Percentiles rank a stretch among this genome's conserved stretches.
Evolutionary conservation across 805 yeast genomes (phyloP).

Genomic region (Pichia deserticola): DNA sequence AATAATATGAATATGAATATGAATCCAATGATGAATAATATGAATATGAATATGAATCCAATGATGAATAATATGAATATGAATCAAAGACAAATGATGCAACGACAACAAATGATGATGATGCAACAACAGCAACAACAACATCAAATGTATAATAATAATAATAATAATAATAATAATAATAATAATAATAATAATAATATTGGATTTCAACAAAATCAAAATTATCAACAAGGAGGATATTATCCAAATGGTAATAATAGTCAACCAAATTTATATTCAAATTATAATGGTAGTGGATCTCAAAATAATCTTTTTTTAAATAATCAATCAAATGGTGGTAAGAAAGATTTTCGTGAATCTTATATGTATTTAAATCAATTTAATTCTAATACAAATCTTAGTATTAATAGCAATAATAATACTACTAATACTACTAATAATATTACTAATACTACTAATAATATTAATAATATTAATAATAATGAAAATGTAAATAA

Average conservation of each 20-base stretch:
- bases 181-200: conserved; percentile 3
- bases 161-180: neutral
- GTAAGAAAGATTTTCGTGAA: conserved; percentile 2
- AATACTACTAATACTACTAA: neutral
- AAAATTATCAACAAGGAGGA: conserved; percentile 1
- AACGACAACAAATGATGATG: neutral
- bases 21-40: neutral
- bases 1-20: neutral
- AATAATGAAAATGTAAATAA: neutral
- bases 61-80: neutral
- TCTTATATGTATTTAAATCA: conserved; percentile 8
- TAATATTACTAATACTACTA: neutral
- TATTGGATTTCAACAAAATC: neutral
- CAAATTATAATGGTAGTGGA: neutral
- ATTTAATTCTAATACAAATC: neutral
- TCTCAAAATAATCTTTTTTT: neutral
- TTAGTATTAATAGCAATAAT: no score
- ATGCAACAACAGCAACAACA: neutral
- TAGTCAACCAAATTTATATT: neutral
- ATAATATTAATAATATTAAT: neutral
- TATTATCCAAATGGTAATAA: neutral
- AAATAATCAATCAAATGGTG: neutral
- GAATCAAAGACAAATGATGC: neutral
- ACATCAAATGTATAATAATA: conserved; percentile 5
- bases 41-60: neutral